A percentile compares a stretch with the other conserved stretches of the same genome.
phyloP scores from a whole-genome alignment of 306 rosid genomes.

The Gynostemma pentaphyllum region DNA sequence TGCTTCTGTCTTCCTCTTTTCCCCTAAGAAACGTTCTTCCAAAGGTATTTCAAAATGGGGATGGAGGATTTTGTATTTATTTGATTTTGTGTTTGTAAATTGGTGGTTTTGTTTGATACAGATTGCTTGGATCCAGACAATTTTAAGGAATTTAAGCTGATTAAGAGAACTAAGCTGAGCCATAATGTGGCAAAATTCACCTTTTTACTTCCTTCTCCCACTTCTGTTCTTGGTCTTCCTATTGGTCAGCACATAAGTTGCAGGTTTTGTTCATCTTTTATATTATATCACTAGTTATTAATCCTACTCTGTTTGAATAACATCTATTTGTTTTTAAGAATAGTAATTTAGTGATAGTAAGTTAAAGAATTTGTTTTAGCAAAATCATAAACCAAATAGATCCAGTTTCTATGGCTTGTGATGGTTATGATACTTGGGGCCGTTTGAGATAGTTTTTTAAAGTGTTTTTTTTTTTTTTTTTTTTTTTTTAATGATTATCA shows the following conservation, averaged over 20 bases:
- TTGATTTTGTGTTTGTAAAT: neutral
- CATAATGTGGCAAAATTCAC: conserved; percentile 91
- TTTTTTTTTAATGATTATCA: too few species aligned
- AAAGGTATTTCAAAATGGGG: conserved; percentile 40
- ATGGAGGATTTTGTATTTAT: neutral
- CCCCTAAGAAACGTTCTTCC: conserved; percentile 36
- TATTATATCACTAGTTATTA: neutral
- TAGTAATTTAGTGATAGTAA: too few species aligned
- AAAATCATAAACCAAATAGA: too few species aligned
- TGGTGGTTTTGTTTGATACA: too few species aligned
- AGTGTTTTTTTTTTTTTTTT: too few species aligned
- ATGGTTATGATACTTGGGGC: too few species aligned
- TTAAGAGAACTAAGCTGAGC: conserved; percentile 64
- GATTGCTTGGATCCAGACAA: conserved; percentile 65
- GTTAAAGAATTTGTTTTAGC: too few species aligned
- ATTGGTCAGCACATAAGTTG: conserved; percentile 96
- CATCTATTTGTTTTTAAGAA: too few species aligned
- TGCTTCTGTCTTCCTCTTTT: conserved; percentile 41
- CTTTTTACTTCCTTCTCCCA: conserved; percentile 63
- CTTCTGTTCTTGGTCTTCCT: conserved; percentile 88
- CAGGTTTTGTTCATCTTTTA: conserved; percentile 39
- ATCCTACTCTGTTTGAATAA: too few species aligned
- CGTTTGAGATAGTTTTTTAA: too few species aligned
- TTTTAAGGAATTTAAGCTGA: conserved; percentile 69
- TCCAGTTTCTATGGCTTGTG: too few species aligned